Conservation (phyloP, 805 yeast genomes). For the Kazachstania psychrophila region DNA sequence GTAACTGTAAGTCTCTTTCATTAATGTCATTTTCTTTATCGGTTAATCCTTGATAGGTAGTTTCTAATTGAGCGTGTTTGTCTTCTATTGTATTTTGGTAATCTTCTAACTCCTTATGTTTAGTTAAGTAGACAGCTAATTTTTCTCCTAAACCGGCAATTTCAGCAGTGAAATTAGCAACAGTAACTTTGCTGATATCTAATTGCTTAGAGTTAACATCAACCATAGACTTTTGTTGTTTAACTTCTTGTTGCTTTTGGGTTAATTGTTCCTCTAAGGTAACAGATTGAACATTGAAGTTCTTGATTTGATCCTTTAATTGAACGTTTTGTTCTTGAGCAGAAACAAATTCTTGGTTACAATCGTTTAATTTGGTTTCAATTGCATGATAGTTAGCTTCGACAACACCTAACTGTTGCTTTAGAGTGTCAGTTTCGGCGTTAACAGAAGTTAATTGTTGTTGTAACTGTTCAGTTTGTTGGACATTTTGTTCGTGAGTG, state of each 20-base stretch:
- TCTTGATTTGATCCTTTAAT: conserved; percentile 60
- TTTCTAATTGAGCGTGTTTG: conserved; percentile 30
- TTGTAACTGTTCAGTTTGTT: conserved; percentile 67
- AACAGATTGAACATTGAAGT: conserved; percentile 55
- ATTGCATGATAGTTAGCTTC: conserved; percentile 73
- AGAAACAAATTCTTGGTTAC: conserved; percentile 51
- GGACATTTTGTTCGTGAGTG: conserved; percentile 70
- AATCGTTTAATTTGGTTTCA: conserved; percentile 51
- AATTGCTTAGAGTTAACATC: conserved; percentile 64
- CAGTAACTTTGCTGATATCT: conserved; percentile 48
- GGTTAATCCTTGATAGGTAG: conserved; percentile 26
- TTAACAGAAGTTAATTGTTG: conserved; percentile 47
- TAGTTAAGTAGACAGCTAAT: conserved; percentile 17
- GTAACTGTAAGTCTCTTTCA: conserved; percentile 30
- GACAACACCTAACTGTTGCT: conserved; percentile 62
- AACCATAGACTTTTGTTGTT: conserved; percentile 52
- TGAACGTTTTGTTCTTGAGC: conserved; percentile 59
- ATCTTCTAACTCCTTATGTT: conserved; percentile 31
- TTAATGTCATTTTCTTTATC: conserved; percentile 31
- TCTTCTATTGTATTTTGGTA: conserved; percentile 33
- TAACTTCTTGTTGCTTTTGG: conserved; percentile 42
- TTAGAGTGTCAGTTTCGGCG: conserved; percentile 57
- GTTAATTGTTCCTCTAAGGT: conserved; percentile 50
- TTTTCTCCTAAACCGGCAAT: conserved; percentile 29
- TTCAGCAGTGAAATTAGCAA: conserved; percentile 36